Percentiles rank a stretch among this genome's conserved stretches.
phyloP scores from a whole-genome alignment of 2,329 filamentous ascomycete species.

The Aspergillus jensenii region DNA sequence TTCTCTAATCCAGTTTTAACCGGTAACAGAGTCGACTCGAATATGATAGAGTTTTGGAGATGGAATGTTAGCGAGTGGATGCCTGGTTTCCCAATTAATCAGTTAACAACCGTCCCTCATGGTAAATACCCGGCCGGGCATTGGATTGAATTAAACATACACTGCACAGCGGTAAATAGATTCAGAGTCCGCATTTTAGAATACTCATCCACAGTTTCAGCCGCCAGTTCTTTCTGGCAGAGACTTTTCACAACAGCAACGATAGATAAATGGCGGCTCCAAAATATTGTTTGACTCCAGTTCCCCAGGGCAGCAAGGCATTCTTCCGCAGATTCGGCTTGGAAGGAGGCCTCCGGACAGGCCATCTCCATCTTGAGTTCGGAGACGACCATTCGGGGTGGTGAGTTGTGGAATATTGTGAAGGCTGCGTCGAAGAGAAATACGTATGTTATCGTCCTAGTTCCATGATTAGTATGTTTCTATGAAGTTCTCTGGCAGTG shows the following conservation, averaged over 20 bases:
- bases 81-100: conserved; percentile 1
- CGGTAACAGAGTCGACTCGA: conserved; percentile 22
- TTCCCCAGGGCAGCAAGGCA: conserved; percentile 18
- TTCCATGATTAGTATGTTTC: neutral
- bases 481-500: no score
- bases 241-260: conserved; percentile 21
- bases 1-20: conserved; percentile 26
- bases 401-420: conserved; percentile 29
- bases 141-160: conserved; percentile 5
- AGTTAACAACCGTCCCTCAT: neutral
- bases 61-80: conserved; percentile 25
- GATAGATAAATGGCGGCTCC: conserved; percentile 16
- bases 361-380: conserved; percentile 28
- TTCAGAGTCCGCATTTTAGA: conserved; percentile 24
- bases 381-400: conserved; percentile 26
- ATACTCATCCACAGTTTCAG: conserved; percentile 13
- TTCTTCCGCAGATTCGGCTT: conserved; percentile 22
- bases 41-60: conserved; percentile 25
- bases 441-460: conserved; percentile 25
- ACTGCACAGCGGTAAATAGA: conserved; percentile 25
- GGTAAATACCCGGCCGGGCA: no score
- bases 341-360: conserved; percentile 29
- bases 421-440: conserved; percentile 30
- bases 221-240: conserved; percentile 18
- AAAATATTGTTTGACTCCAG: conserved; percentile 22